Evolutionary conservation across 1,139 yeast species (phyloP), one percentile per base, ranked within the genome.

Genomic region (Kluyveromyces marxianus): DNA sequence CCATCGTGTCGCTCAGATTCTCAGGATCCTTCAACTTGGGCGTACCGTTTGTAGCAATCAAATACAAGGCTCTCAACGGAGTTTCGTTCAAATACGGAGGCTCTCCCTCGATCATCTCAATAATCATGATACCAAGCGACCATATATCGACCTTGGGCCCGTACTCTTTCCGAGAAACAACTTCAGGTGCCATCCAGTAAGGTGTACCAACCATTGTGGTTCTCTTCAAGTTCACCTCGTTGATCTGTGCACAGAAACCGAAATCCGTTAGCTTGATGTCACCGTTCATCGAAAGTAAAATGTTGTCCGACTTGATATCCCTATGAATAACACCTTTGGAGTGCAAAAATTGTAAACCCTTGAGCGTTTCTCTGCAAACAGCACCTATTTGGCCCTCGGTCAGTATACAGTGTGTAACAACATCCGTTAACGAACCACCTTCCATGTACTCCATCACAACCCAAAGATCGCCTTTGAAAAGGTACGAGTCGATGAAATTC

Each of bases 111-210:
- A 92, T 87, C 98, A 92, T 92, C 67, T 92, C 98, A 60, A 92
- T 89, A 24, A 90, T 82, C 98, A 92, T 92, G 55, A 92, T 92
- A 53, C 98, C 98, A 53, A 92, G 70, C 8, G 96, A 87, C 98
- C 98, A 92, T 44, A 94, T 83, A 67, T 92, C 98, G 47, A 92
- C 96, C 67, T 94, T 90, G 36, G 97, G 95, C 2, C 97, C 98
- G 64, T 92, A 92, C 58, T 89, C 96, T 62, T 90, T 89, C 54
- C 96, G 74, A 7, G 89, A 80, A 25, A 92, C 96, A 48, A 92
- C 96, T 67, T 92, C 98, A 2, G 98, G 98, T 0, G 98, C 98
- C 98, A 92, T 92, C 98, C 98, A 92, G 65, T 92, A 92, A 4
- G 98, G 98, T 0, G 98, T 92, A n/a, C 98, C 98, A 24, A 92